Conservation (phyloP, 306 rosid species). For the Medicago arabica region DNA sequence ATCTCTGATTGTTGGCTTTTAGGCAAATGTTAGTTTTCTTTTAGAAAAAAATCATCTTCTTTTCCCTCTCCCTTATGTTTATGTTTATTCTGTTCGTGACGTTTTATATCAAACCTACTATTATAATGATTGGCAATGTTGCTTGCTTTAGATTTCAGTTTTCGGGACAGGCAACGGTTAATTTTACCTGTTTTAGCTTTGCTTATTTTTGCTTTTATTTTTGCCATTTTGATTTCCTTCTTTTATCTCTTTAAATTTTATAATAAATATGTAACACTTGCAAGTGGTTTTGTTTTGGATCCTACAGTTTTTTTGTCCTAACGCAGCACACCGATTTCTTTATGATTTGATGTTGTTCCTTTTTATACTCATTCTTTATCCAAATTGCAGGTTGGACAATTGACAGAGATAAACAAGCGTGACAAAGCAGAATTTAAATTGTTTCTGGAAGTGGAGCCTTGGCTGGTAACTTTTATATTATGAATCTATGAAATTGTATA, state of each 20-base stretch:
- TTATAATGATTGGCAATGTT: not conserved
- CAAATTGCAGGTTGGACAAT: constrained; percentile 3
- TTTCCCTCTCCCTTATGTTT: no score
- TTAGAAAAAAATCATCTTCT: no score
- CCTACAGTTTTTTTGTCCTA: not conserved
- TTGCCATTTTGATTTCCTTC: not conserved
- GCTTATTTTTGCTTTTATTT: not conserved
- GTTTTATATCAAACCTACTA: not conserved
- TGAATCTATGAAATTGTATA: not conserved
- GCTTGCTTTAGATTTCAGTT: not conserved
- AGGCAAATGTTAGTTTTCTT: no score
- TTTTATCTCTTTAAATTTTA: no score
- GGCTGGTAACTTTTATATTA: not conserved
- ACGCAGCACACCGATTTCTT: not conserved
- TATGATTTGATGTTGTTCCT: no score
- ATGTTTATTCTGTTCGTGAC: not conserved
- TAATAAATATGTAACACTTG: no score
- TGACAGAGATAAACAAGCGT: not conserved
- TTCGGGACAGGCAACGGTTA: not conserved
- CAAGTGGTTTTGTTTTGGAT: not conserved
- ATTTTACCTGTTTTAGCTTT: not conserved
- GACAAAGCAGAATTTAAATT: not conserved
- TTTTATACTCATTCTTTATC: not conserved
- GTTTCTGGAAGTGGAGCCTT: not conserved
- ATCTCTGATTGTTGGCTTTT: not conserved